Evolutionary conservation across 805 yeast genomes (phyloP), one percentile per base, ranked within the genome.

Genomic region (Candida yuanshanica): DNA sequence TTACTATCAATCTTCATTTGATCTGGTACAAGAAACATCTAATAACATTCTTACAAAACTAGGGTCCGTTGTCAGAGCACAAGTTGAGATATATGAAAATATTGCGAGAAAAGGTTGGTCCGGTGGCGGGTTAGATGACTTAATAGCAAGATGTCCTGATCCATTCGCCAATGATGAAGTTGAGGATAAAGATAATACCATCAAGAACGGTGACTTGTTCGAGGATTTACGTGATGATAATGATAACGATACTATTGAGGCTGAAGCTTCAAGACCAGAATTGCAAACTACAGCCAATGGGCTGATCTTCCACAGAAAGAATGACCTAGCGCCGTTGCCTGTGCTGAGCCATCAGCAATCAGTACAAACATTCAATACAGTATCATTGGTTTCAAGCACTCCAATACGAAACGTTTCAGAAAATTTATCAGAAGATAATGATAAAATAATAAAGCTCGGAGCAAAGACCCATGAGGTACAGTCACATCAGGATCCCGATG

Each of bases 71-170:
- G 80, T 86, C 2, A 66, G 87, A 37, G 90, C 93, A 2, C 91
- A 88, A 56, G 77, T 88, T 14, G 93, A 86, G 52, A 77, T 87
- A 16, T 79, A 77, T 51, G 95, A 85, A 53, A 81, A 83, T 21
- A 77, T 88, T 18, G 95, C 95, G 0, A 70, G 78, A 42, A 88
- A 88, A 55, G 93, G 95, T 5, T 81, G 89, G 86, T 73, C 83
- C 4, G 95, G 95, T 12, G 93, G 91, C 21, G 95, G 95, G 0
- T 63, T 88, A 25, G 95, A 87, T 54, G 80, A 74, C 20, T 63
- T 84, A 39, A 64, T 84, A 20, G 66, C 77, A 2, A 66, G 72
- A 25, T 78, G 85, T 29, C 82, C 83, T 1, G 93, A 83, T 56
- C 83, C 84, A 1, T 79, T 79, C 52, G 70, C 49, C 1, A 33